Evolutionary conservation across 257 asterid genomes (phyloP), one percentile per base, ranked within the genome.

Genomic region (Orobanche coerulescens): DNA sequence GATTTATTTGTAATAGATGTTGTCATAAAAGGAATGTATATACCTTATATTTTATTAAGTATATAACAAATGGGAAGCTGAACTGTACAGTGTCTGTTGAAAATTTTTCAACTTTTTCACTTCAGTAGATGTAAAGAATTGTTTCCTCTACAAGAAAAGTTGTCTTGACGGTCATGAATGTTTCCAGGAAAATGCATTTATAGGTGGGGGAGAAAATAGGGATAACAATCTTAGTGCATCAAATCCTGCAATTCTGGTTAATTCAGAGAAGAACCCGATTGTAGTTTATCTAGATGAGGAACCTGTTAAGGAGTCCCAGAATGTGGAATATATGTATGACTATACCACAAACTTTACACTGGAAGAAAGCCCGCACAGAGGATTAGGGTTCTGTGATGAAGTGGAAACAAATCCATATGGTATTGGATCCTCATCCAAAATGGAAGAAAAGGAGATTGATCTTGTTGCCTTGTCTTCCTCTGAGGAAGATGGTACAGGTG

Each of bases 321-420:
- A 49, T 62, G 69, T 71, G 33, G 87, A 85, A 23, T 82, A 67
- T 52, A 51, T 77, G 50, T 81, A 80, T 74, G 94, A 85, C 44
- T 84, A 72, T 70, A 82, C 82, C 44, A 54, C 88, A 14, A 71
- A 81, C 70, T 79, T 85, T 67, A 70, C 84, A 24, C 68, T 85
- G 64, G 94, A 66, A 56, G 95, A 82, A 53, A 67, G 78, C 61
- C 77, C 89, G 1, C 90, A 77, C 24, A 75, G 82, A 60, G 97
- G 97, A 64, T 67, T 87, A 70, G 95, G 96, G 31, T 83, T 84
- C 73, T 13, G 26, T 71, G 81, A 77, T 28, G 81, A 80, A 59
- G 71, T 70, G 65, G 85, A 76, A 58, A 70, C 73, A 67, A 51
- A 69, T 57, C 62, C 46, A 2, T 74, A 69, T 49, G 82, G 73